phyloP scores from a whole-genome alignment of 805 yeast genomes.

The Cyberlindnera samutprakarnensis region DNA sequence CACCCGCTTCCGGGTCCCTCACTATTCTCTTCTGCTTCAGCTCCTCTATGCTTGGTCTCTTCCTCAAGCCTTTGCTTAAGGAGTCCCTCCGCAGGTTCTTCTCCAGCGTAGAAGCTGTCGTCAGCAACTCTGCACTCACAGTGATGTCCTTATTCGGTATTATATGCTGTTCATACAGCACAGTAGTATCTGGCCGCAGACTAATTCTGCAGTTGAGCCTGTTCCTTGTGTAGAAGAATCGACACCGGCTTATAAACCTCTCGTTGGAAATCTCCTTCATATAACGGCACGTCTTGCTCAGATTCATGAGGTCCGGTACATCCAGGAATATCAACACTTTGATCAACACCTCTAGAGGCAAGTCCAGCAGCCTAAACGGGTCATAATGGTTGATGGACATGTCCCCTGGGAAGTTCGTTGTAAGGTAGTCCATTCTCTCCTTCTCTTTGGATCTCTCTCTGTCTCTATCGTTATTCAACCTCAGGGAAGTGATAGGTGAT shows the following conservation, averaged over 20 bases:
- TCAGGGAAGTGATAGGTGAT: too few species aligned
- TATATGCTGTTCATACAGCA: conserved; percentile 13
- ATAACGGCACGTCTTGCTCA: conserved; percentile 14
- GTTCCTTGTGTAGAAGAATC: conserved; percentile 15
- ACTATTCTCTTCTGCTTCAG: conserved; percentile 15
- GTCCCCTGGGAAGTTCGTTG: conserved; percentile 16
- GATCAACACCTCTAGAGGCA: conserved; percentile 19
- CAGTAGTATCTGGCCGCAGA: conserved; percentile 10
- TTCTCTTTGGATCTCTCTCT: too few species aligned
- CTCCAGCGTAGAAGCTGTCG: conserved; percentile 3
- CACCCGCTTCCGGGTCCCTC: conserved; percentile 4
- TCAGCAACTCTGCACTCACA: conserved; percentile 3
- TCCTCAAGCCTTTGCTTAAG: conserved; percentile 13
- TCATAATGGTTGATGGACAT: conserved; percentile 7
- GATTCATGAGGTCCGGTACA: conserved; percentile 15
- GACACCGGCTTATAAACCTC: conserved; percentile 15
- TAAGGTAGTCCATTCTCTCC: conserved; percentile 17
- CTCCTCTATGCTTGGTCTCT: conserved; percentile 15
- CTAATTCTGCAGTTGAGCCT: conserved; percentile 2
- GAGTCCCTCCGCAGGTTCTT: conserved; percentile 15
- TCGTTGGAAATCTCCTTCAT: conserved; percentile 14
- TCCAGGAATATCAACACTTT: conserved; percentile 18
- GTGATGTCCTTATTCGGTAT: conserved; percentile 10
- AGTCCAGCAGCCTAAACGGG: conserved; percentile 15
- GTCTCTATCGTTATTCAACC: too few species aligned